Conservation (phyloP, 2,329 filamentous ascomycete species). For the Salinomyces thailandicus region DNA sequence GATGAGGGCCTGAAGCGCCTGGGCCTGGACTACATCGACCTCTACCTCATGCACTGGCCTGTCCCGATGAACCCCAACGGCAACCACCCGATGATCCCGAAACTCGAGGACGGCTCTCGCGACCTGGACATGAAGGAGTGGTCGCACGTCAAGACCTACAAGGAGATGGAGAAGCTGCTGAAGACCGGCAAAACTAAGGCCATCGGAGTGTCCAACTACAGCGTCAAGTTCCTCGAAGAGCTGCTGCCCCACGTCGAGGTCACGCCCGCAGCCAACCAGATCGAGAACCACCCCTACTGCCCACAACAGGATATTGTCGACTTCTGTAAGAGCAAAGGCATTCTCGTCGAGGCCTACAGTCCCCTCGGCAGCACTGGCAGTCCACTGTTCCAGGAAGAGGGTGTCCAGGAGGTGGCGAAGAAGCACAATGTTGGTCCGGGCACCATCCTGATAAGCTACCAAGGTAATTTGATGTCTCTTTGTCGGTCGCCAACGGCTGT, state of each 20-base stretch:
- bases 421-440: conserved; percentile 40
- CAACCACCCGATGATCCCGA: conserved; percentile 63
- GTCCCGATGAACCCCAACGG: conserved; percentile 69
- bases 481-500: background rate
- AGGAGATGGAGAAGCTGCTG: conserved; percentile 57
- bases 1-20: conserved; percentile 63
- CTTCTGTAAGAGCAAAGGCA: conserved; percentile 56
- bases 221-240: conserved; percentile 37
- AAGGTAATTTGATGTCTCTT: conserved; percentile 42
- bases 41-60: conserved; percentile 68
- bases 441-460: conserved; percentile 59
- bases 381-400: conserved; percentile 39
- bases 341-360: conserved; percentile 61
- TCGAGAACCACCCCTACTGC: conserved; percentile 62
- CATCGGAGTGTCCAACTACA: conserved; percentile 42
- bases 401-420: conserved; percentile 38
- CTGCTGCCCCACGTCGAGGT: conserved; percentile 30
- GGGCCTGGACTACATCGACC: conserved; percentile 70
- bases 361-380: conserved; percentile 40
- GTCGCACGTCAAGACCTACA: conserved; percentile 68
- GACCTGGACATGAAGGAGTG: conserved; percentile 56
- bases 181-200: conserved; percentile 39
- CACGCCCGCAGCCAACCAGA: conserved; percentile 30
- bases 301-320: conserved; percentile 64
- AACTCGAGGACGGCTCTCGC: conserved; percentile 59